Evolutionary conservation across 805 yeast species (phyloP).

Genomic region (Starmerella etchellsii): DNA sequence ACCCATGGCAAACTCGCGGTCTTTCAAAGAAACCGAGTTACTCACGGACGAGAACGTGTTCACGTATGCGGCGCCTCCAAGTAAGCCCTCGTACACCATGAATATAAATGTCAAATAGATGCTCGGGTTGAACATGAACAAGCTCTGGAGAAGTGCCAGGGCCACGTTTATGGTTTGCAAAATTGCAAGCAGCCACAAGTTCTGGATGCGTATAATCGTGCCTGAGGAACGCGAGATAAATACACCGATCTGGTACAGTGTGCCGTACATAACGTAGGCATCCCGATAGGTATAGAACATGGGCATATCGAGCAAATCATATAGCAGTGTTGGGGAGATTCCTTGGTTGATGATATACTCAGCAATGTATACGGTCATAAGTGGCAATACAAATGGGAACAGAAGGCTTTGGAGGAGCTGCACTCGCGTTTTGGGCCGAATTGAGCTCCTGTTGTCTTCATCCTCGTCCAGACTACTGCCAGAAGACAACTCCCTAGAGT

Average conservation of each 20-base stretch:
- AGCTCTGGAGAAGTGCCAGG: slow-evolving; percentile 50
- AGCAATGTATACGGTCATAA: slow-evolving; percentile 67
- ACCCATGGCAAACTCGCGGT: slow-evolving; percentile 71
- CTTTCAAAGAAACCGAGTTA: slow-evolving; percentile 38
- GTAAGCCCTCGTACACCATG: slow-evolving; percentile 69
- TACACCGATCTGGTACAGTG: slow-evolving; percentile 84
- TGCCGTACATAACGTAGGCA: slow-evolving; percentile 81
- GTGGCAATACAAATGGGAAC: slow-evolving; percentile 60
- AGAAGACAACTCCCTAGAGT: neutral
- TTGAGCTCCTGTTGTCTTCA: too few species aligned
- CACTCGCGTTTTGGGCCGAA: slow-evolving; percentile 17
- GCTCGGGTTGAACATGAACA: slow-evolving; percentile 41
- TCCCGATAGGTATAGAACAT: slow-evolving; percentile 56
- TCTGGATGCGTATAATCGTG: slow-evolving; percentile 43
- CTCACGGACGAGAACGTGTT: slow-evolving; percentile 73
- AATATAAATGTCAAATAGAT: slow-evolving; percentile 51
- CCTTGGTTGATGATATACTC: slow-evolving; percentile 91
- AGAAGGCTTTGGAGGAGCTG: slow-evolving; percentile 24
- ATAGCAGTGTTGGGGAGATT: slow-evolving; percentile 73
- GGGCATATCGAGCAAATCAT: slow-evolving; percentile 59
- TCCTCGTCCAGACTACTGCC: neutral
- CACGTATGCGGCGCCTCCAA: slow-evolving; percentile 85
- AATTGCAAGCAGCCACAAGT: slow-evolving; percentile 47
- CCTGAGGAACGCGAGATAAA: slow-evolving; percentile 82
- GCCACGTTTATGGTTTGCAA: slow-evolving; percentile 56